Conservation (phyloP, 495 filamentous ascomycete genomes). For the Penicillium bovifimosum region DNA sequence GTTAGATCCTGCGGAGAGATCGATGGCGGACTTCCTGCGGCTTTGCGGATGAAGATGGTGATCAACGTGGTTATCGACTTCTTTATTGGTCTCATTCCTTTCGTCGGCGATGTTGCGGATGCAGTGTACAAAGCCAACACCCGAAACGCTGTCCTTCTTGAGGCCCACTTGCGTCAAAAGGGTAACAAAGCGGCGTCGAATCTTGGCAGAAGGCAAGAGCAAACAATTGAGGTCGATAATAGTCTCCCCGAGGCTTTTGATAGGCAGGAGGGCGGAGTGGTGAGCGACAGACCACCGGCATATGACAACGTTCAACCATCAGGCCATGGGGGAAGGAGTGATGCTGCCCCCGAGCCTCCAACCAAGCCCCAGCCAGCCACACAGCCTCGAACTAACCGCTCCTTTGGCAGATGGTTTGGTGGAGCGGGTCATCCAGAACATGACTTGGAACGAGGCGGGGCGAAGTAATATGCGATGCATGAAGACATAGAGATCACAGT, state of each 20-base stretch:
- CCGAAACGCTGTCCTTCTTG: conserved; percentile 68
- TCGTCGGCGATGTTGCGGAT: conserved; percentile 81
- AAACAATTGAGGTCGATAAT: conserved; percentile 22
- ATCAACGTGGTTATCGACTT: conserved; percentile 76
- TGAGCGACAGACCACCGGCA: conserved; percentile 19
- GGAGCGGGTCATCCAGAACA: conserved; percentile 25
- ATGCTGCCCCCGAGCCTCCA: conserved; percentile 10
- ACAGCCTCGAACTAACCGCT: conserved; percentile 20
- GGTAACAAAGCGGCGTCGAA: conserved; percentile 24
- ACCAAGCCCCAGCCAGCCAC: conserved; percentile 20
- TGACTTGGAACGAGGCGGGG: conserved; percentile 30
- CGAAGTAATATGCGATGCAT: background rate
- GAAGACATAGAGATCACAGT: conserved; percentile 3
- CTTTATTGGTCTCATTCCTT: conserved; percentile 72
- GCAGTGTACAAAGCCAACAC: conserved; percentile 65
- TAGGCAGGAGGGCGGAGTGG: conserved; percentile 26
- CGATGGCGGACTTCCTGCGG: conserved; percentile 61
- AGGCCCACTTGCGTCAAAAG: conserved; percentile 58
- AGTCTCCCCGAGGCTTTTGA: conserved; percentile 42
- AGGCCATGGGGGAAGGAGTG: background rate
- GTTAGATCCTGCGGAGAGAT: conserved; percentile 59
- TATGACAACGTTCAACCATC: conserved; percentile 23
- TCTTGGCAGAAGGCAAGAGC: conserved; percentile 13
- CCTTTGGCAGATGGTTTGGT: conserved; percentile 30
- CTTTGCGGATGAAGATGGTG: conserved; percentile 60